A percentile compares a stretch with the other conserved stretches of the same genome.
phyloP scores from a whole-genome alignment of 345 rosid species.

The Linum lewisii region DNA sequence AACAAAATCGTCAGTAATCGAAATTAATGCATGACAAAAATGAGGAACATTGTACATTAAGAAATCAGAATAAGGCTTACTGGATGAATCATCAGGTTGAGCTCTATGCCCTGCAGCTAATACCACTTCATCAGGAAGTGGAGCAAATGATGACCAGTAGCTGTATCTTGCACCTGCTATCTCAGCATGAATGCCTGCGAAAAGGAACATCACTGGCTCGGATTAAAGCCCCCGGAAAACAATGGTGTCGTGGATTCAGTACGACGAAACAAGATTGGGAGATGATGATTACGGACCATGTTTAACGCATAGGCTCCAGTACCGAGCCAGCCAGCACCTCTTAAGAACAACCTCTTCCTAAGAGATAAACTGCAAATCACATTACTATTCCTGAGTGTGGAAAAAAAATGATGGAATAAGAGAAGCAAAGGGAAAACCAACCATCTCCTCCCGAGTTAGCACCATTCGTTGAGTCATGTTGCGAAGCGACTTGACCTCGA shows the following conservation, averaged over 20 bases:
- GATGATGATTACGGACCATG: no score
- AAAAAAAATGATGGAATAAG: not conserved
- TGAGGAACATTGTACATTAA: no score
- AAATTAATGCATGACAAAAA: no score
- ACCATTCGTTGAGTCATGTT: slow-evolving; percentile 20
- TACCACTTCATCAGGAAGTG: slow-evolving; percentile 67
- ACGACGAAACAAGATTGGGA: no score
- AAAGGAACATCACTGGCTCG: no score
- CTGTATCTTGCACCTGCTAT: slow-evolving; percentile 57
- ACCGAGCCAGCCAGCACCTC: slow-evolving; percentile 30
- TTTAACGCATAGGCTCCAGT: slow-evolving; percentile 18
- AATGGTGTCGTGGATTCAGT: no score
- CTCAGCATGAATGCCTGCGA: slow-evolving; percentile 68
- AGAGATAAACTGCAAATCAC: slow-evolving; percentile 32
- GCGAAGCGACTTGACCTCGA: slow-evolving; percentile 14
- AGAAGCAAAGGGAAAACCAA: slow-evolving; percentile 12
- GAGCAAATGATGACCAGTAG: slow-evolving; percentile 92
- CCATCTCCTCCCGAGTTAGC: slow-evolving; percentile 25
- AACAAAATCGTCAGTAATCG: not conserved
- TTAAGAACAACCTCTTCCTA: slow-evolving; percentile 29
- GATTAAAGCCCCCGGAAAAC: no score
- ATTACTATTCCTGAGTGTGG: slow-evolving; percentile 14
- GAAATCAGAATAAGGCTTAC: slow-evolving; percentile 22
- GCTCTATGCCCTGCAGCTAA: slow-evolving; percentile 69
- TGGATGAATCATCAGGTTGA: slow-evolving; percentile 26